Conservation (phyloP, 2,329 filamentous ascomycete species). For the Aspergillus candidus region DNA sequence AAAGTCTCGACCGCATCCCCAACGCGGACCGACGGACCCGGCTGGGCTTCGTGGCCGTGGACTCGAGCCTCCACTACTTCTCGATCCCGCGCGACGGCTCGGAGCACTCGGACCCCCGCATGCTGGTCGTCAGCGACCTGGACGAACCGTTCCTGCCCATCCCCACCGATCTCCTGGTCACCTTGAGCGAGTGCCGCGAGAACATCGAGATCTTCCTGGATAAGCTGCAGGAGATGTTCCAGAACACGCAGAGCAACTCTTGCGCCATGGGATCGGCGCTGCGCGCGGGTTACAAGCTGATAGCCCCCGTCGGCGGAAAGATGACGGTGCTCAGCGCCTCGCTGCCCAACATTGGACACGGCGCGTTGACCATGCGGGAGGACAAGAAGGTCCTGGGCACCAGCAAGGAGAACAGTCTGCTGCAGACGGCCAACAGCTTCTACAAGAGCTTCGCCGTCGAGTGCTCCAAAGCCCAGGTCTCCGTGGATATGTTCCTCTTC, state of each 20-base stretch:
- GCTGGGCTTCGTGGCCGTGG: conserved; percentile 90
- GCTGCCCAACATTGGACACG: conserved; percentile 81
- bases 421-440: conserved; percentile 92
- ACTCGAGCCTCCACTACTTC: conserved; percentile 94
- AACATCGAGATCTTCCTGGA: conserved; percentile 88
- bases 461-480: conserved; percentile 98
- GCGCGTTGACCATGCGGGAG: conserved; percentile 86
- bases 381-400: conserved; percentile 95
- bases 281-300: conserved; percentile 89
- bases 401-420: conserved; percentile 76
- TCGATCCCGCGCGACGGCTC: conserved; percentile 83
- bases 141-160: conserved; percentile 96
- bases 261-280: conserved; percentile 96
- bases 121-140: conserved; percentile 90
- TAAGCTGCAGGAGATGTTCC: conserved; percentile 94
- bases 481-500: conserved; percentile 97
- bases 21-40: conserved; percentile 91
- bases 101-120: conserved; percentile 76
- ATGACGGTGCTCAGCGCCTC: conserved; percentile 86
- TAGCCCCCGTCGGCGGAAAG: conserved; percentile 90
- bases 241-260: conserved; percentile 79
- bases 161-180: conserved; percentile 83
- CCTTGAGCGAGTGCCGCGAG: conserved; percentile 77
- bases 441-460: conserved; percentile 99
- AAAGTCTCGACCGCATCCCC: conserved; percentile 94